Evolutionary conservation across 164 flowering plant species (phyloP), one percentile per base, ranked within the genome.

Genomic region (Euptelea pleiosperma): DNA sequence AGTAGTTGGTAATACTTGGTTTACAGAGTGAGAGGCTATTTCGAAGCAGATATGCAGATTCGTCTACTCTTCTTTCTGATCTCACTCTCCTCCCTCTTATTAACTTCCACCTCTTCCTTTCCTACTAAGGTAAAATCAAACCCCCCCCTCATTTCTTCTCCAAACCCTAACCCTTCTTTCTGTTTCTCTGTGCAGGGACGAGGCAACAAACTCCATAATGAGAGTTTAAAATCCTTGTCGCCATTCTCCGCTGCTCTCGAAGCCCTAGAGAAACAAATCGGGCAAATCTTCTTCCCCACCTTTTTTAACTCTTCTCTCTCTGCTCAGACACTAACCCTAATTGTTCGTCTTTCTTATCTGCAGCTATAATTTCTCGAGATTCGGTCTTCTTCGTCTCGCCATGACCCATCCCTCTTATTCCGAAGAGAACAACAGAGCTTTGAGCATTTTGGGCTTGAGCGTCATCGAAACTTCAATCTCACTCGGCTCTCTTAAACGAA

Each of bases 401-500:
- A 72, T 86, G 89, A 89, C 94, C 1, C 96, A 89, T 46, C 22
- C 87, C 2, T 89, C 96, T n/a, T 71, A 26, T 70, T 85, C 97
- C 3, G 70, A 70, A 49, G 97, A 85, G 70, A 89, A 85, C 76
- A 83, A 85, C 71, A 77, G 50, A 54, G 85, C 79, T 9, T 64
- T 89, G 24, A 73, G 85, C 73, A 63, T 83, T 51, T 52, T 86
- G 11, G 97, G 94, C 1, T 61, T 63, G 16, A 67, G 64, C 21
- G 52, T 77, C 6, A 77, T 89, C 10, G 77, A 77, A 42, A 62
- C 91, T 11, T 62, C 81, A 0, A 74, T 76, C 5, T 49, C 84
- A 1, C 66, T 83, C 14, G 62, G 45, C 2, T 66, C n/a, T 7
- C 75, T 87, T 14, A 15, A 0, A 4, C 54, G 61, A 0, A 66